Evolutionary conservation across 2,329 filamentous ascomycete species (phyloP).

Genomic region (Pestalotiopsis sp.): DNA sequence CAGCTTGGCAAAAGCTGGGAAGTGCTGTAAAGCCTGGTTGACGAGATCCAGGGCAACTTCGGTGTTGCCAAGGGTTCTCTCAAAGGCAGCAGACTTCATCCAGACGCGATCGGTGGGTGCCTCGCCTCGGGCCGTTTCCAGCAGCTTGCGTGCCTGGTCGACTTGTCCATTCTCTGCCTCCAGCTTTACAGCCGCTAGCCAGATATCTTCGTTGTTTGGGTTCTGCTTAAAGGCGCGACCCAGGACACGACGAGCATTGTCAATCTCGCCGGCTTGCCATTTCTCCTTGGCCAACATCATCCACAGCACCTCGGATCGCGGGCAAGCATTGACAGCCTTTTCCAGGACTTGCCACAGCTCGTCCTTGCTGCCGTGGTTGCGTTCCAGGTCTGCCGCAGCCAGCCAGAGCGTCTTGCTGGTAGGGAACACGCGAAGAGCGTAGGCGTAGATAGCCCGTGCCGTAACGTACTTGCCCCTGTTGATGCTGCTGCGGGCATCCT

Average conservation of each 20-base stretch:
- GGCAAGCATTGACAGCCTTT: conserved; percentile 91
- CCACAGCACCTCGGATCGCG: conserved; percentile 90
- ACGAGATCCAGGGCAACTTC: conserved; percentile 86
- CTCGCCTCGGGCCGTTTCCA: conserved; percentile 81
- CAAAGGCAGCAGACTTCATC: conserved; percentile 94
- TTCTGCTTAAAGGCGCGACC: conserved; percentile 92
- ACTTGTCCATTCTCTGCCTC: conserved; percentile 87
- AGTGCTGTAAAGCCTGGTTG: conserved; percentile 82
- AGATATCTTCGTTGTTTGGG: conserved; percentile 96
- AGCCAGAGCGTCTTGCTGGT: conserved; percentile 89
- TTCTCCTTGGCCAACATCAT: conserved; percentile 95
- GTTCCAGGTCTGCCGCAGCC: conserved; percentile 87
- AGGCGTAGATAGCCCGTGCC: conserved; percentile 89
- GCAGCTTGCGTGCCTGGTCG: conserved; percentile 79
- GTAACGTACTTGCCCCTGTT: conserved; percentile 84
- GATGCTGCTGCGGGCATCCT: conserved; percentile 85
- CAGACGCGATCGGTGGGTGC: conserved; percentile 95
- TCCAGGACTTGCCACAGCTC: conserved; percentile 84
- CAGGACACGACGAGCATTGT: conserved; percentile 83
- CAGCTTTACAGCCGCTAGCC: conserved; percentile 93
- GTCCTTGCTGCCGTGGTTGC: conserved; percentile 83
- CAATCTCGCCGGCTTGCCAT: conserved; percentile 84
- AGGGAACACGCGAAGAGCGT: conserved; percentile 85
- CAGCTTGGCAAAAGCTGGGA: conserved; percentile 83
- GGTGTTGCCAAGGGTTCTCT: conserved; percentile 78